Evolutionary conservation across 148 eudicot genomes (phyloP).

Genomic region (Fagopyrum tataricum): DNA sequence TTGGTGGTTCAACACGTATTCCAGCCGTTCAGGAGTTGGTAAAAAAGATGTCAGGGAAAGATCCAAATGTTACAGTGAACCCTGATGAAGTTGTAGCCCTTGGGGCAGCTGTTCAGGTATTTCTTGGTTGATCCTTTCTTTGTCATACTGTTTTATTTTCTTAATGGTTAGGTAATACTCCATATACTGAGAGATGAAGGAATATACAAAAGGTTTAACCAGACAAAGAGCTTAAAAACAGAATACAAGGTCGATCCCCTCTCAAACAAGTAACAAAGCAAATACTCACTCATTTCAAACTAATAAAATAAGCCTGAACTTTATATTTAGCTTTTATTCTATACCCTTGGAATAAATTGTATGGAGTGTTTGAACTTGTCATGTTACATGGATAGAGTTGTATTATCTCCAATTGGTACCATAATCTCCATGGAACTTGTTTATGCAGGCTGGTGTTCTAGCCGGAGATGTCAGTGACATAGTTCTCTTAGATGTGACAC

Average conservation of each 20-base stretch:
- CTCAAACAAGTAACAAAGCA: no score
- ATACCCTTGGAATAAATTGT: no score
- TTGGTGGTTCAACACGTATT: conserved; percentile 93
- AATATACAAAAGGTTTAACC: no score
- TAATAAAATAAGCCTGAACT: no score
- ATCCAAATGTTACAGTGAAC: conserved; percentile 89
- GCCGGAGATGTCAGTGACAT: conserved; percentile 47
- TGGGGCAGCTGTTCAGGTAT: conserved; percentile 99
- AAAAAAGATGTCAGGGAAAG: conserved; percentile 81
- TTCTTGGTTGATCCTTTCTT: background rate
- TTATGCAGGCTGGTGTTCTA: conserved; percentile 28
- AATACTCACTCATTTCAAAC: no score
- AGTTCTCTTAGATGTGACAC: conserved; percentile 47
- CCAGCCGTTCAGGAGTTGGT: conserved; percentile 93
- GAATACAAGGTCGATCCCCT: no score
- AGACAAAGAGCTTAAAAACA: no score
- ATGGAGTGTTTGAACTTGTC: background rate
- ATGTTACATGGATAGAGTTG: background rate
- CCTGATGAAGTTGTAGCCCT: conserved; percentile 99
- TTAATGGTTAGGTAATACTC: background rate
- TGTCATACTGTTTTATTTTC: background rate
- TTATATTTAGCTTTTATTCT: no score
- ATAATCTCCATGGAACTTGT: background rate
- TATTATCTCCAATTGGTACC: no score
- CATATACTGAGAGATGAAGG: no score